A percentile compares a stretch with the other conserved stretches of the same genome.
Conservation (phyloP, 257 asterid species). For the Scutellaria baicalensis region DNA sequence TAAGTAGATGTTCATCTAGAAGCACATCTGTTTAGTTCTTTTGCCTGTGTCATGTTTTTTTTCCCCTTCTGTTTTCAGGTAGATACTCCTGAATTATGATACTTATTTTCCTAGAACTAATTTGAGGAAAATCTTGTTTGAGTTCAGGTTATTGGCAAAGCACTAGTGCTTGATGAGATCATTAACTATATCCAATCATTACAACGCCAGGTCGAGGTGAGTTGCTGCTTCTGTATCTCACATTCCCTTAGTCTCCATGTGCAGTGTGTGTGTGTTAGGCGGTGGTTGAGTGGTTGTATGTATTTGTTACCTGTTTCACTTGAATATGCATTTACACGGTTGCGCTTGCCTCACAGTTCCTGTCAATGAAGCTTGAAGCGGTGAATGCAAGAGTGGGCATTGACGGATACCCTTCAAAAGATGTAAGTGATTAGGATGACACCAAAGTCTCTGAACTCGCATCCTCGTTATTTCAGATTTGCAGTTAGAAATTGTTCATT, state of each 20-base stretch:
- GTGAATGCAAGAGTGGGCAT: conserved; percentile 61
- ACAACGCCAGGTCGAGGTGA: conserved; percentile 89
- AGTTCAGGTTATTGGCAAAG: conserved; percentile 79
- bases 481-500: not conserved
- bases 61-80: not conserved
- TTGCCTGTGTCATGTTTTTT: not conserved
- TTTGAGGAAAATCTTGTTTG: not conserved
- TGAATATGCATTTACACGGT: conserved; percentile 12
- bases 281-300: not conserved
- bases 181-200: conserved; percentile 80
- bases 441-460: not conserved
- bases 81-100: not conserved
- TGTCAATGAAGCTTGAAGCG: conserved; percentile 94
- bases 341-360: conserved; percentile 46
- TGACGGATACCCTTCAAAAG: conserved; percentile 80
- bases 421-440: conserved; percentile 37
- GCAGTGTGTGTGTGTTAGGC: not conserved
- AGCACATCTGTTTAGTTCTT: not conserved
- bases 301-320: not conserved
- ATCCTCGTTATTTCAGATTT: not conserved
- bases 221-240: not conserved
- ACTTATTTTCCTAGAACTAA: not conserved
- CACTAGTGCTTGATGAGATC: conserved; percentile 85
- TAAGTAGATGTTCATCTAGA: not conserved
- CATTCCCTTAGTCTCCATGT: not conserved